These are phyloP conservation scores for Miamiensis avidus DNA, from an alignment of 169 alveolate species.

Conservation along the genomic window DNA sequence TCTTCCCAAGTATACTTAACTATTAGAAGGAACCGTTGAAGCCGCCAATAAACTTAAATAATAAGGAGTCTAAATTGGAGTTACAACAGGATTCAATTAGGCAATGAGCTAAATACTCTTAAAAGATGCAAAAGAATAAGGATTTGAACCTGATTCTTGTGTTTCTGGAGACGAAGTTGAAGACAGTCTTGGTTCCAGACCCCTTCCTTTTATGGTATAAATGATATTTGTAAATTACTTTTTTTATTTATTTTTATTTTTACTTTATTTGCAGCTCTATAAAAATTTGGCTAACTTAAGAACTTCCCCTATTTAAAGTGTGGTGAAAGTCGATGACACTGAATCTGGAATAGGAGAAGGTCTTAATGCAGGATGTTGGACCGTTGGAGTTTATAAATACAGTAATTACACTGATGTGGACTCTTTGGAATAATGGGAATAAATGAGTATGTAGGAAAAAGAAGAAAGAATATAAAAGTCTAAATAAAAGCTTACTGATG, in stretches of 20 bases:
- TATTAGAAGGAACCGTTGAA: conserved; percentile 1
- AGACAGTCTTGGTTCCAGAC: background rate
- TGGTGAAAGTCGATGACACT: conserved; percentile 7
- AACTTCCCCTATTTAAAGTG: background rate
- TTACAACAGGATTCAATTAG: conserved; percentile 3
- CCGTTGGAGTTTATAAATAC: conserved; percentile 5
- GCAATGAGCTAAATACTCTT: background rate
- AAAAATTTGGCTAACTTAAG: background rate
- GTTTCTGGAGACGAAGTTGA: conserved; percentile 6
- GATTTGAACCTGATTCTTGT: background rate
- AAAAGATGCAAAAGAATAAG: conserved; percentile 5
- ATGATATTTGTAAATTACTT: too few relatives aligned
- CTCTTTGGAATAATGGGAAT: background rate
- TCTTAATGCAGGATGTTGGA: conserved; percentile 5
- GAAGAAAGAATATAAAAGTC: background rate
- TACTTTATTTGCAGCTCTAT: too few relatives aligned
- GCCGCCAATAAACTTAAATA: background rate
- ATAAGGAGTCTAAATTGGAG: background rate
- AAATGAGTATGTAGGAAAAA: background rate
- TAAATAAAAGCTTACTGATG: too few relatives aligned
- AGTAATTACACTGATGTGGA: background rate
- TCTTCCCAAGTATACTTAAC: background rate
- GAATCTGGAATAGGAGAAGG: background rate
- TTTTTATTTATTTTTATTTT: too few relatives aligned
- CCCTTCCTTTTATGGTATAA: conserved; percentile 13